Conservation (phyloP, 345 rosid genomes). For the Camelina neglecta region DNA sequence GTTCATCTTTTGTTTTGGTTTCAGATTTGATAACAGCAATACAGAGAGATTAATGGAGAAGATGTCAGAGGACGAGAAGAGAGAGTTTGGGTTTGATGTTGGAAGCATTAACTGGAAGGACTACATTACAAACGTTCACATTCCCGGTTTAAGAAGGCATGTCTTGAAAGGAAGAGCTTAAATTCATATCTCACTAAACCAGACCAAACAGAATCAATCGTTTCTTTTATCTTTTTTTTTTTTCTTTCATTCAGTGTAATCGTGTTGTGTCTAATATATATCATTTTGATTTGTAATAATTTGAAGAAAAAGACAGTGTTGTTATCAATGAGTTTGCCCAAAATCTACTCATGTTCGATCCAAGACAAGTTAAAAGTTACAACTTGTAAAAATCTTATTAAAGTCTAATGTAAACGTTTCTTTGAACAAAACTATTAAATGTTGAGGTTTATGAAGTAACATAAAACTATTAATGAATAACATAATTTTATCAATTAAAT, state of each 20-base stretch:
- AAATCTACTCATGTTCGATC: neutral
- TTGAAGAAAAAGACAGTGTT: neutral
- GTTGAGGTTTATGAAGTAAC: slow-evolving; percentile 9
- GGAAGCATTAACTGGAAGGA: slow-evolving; percentile 75
- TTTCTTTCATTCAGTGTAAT: neutral
- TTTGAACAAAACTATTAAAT: neutral
- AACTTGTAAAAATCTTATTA: neutral
- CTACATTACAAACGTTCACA: slow-evolving; percentile 64
- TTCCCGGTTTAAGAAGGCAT: slow-evolving; percentile 77
- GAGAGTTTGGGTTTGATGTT: slow-evolving; percentile 71
- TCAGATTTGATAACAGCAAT: slow-evolving; percentile 81
- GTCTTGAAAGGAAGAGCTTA: slow-evolving; percentile 61
- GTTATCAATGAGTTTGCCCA: neutral
- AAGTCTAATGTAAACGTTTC: neutral
- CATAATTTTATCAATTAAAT: neutral
- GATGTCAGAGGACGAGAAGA: slow-evolving; percentile 82
- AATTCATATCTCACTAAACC: slow-evolving; percentile 17
- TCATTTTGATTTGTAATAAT: slow-evolving; percentile 35
- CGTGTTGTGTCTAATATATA: slow-evolving; percentile 32
- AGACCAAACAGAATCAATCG: slow-evolving; percentile 23
- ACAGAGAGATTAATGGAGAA: slow-evolving; percentile 68
- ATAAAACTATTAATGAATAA: slow-evolving; percentile 12
- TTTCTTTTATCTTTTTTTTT: slow-evolving; percentile 14
- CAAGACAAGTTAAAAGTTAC: neutral
- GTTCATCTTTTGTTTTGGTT: neutral